phyloP scores from a whole-genome alignment of 202 grass and related monocot species.

The Saccharum hybrid region DNA sequence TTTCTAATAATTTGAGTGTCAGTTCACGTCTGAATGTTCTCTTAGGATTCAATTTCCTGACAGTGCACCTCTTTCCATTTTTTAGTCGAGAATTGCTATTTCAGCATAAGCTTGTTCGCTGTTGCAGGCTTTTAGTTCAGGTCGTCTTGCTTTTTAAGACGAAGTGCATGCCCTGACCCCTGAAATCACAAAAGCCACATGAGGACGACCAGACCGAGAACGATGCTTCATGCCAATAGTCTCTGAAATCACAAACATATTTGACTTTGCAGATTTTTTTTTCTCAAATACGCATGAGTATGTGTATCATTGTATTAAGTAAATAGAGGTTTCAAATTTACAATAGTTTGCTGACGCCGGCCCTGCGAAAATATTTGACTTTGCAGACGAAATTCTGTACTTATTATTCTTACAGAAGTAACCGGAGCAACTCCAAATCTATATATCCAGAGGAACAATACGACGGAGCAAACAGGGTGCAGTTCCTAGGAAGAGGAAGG shows the following conservation, averaged over 20 bases:
- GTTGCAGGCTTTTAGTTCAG: neutral
- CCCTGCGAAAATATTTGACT: too few relatives aligned
- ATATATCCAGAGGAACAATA: neutral
- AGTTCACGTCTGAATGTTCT: neutral
- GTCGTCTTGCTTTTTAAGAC: neutral
- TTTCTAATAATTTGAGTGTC: neutral
- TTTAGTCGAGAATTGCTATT: neutral
- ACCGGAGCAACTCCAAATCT: neutral
- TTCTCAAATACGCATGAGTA: too few relatives aligned
- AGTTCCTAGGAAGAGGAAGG: conserved; percentile 45
- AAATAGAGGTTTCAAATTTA: too few relatives aligned
- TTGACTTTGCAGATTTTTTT: too few relatives aligned
- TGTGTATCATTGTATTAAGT: too few relatives aligned
- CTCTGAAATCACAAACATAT: conserved; percentile 5
- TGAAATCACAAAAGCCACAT: neutral
- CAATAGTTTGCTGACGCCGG: too few relatives aligned
- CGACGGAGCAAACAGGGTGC: neutral
- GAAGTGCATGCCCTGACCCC: neutral
- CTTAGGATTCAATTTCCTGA: neutral
- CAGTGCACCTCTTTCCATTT: neutral
- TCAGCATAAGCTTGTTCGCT: too few relatives aligned
- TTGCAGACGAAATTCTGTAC: neutral
- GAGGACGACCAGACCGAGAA: neutral
- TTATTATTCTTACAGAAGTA: conserved; percentile 29
- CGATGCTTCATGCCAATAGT: neutral